Evolutionary conservation across 139 green algal species (phyloP).

Genomic region (Chlorella sorokiniana): DNA sequence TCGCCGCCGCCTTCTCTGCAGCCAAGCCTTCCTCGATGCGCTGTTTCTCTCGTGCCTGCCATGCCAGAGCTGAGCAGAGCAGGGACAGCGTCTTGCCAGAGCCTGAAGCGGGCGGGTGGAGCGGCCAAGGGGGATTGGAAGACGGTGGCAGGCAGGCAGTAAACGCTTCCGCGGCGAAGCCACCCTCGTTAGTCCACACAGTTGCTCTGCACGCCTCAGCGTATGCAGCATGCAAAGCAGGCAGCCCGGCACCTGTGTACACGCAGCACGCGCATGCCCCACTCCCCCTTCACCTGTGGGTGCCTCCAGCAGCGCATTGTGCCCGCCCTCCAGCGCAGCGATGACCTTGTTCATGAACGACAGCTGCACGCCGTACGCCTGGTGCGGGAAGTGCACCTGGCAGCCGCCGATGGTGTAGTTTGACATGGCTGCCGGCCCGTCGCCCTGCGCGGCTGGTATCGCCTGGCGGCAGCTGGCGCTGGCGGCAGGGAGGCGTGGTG

Average conservation of each 20-base stretch:
- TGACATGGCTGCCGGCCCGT: neutral
- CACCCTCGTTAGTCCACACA: too few relatives aligned
- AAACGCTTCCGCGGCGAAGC: too few relatives aligned
- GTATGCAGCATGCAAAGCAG: too few relatives aligned
- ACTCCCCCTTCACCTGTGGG: slow-evolving; percentile 52
- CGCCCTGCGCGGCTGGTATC: neutral
- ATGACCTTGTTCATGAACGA: slow-evolving; percentile 88
- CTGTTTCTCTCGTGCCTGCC: slow-evolving; percentile 56
- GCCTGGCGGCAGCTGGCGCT: neutral
- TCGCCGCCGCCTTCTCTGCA: slow-evolving; percentile 17
- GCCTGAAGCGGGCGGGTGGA: slow-evolving; percentile 21
- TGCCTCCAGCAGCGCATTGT: slow-evolving; percentile 81
- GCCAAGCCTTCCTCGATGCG: slow-evolving; percentile 41
- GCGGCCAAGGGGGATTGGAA: neutral
- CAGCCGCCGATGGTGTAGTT: slow-evolving; percentile 60
- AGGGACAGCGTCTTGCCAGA: slow-evolving; percentile 92
- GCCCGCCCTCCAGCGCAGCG: slow-evolving; percentile 55
- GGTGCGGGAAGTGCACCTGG: slow-evolving; percentile 74
- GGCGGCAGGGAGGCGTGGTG: neutral
- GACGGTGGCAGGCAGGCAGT: neutral
- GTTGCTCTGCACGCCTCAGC: too few relatives aligned
- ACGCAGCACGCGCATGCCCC: neutral
- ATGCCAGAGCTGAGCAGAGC: slow-evolving; percentile 81
- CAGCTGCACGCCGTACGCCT: slow-evolving; percentile 80
- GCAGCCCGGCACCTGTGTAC: neutral